These are phyloP conservation scores for Symbiodinium pilosum DNA, from an alignment of 73 alveolate genomes.

Conservation along the genomic window DNA sequence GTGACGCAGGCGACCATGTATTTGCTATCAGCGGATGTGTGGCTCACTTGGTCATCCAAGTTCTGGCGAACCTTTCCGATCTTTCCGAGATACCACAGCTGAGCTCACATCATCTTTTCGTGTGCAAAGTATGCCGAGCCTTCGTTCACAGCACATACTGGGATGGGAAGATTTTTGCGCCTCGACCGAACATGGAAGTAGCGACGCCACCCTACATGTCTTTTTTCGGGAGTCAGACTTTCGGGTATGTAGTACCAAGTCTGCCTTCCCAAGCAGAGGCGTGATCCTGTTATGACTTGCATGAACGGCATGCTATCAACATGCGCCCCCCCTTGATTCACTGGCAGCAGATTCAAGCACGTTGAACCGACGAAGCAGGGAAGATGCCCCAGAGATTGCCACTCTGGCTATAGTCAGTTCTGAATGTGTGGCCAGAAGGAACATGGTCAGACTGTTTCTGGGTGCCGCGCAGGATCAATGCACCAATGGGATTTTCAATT, in stretches of 20 bases:
- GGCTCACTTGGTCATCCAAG: conserved; percentile 72
- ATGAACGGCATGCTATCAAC: too few relatives aligned
- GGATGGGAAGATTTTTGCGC: conserved; percentile 73
- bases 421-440: too few relatives aligned
- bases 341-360: too few relatives aligned
- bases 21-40: conserved; percentile 66
- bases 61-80: conserved; percentile 23
- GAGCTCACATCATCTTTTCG: conserved; percentile 24
- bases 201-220: conserved; percentile 39
- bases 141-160: conserved; percentile 26
- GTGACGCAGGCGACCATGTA: not conserved
- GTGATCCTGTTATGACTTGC: too few relatives aligned
- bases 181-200: not conserved
- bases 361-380: too few relatives aligned
- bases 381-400: too few relatives aligned
- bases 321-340: too few relatives aligned
- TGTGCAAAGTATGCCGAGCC: conserved; percentile 11
- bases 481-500: too few relatives aligned
- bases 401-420: too few relatives aligned
- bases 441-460: too few relatives aligned
- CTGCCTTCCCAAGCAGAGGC: too few relatives aligned
- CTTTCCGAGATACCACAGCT: conserved; percentile 15
- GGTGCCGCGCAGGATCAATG: too few relatives aligned
- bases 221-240: conserved; percentile 82
- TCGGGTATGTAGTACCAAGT: conserved; percentile 26